Conservation (phyloP, 2,329 filamentous ascomycete species). For the Gyromitra esculenta region DNA sequence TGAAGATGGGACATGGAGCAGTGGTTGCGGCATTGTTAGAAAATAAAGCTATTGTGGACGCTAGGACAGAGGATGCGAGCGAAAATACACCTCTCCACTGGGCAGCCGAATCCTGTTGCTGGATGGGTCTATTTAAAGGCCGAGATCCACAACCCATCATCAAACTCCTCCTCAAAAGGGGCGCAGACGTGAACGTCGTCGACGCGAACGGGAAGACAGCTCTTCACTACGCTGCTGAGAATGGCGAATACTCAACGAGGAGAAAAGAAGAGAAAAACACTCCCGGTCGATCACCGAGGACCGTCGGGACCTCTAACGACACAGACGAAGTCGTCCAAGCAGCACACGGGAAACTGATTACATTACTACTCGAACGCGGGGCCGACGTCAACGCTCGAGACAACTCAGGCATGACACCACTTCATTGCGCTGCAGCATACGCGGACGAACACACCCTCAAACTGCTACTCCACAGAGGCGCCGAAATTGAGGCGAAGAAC, state of each 20-base stretch:
- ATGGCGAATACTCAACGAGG: conserved; percentile 34
- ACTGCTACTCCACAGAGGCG: conserved; percentile 31
- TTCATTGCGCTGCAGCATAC: conserved; percentile 41
- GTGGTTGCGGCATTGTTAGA: conserved; percentile 38
- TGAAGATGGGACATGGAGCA: conserved; percentile 38
- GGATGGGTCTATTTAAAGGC: conserved; percentile 37
- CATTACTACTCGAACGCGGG: conserved; percentile 16
- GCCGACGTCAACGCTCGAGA: conserved; percentile 37
- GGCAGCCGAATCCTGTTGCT: conserved; percentile 38
- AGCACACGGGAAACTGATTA: conserved; percentile 27
- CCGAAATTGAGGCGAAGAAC: conserved; percentile 39
- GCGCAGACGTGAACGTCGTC: conserved; percentile 16
- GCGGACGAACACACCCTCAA: conserved; percentile 31
- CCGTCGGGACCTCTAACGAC: background rate
- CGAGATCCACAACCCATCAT: conserved; percentile 31
- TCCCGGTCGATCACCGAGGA: conserved; percentile 26
- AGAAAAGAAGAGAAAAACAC: conserved; percentile 43
- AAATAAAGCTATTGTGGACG: conserved; percentile 32
- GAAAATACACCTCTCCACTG: conserved; percentile 39
- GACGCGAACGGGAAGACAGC: conserved; percentile 40
- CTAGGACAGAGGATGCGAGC: conserved; percentile 26
- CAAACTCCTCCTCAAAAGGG: conserved; percentile 25
- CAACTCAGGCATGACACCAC: conserved; percentile 31
- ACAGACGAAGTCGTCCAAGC: conserved; percentile 10
- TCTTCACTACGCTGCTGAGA: conserved; percentile 41